These are phyloP conservation scores for Myxozyma neotropica DNA, from an alignment of 805 yeast species.

Conservation along the genomic window DNA sequence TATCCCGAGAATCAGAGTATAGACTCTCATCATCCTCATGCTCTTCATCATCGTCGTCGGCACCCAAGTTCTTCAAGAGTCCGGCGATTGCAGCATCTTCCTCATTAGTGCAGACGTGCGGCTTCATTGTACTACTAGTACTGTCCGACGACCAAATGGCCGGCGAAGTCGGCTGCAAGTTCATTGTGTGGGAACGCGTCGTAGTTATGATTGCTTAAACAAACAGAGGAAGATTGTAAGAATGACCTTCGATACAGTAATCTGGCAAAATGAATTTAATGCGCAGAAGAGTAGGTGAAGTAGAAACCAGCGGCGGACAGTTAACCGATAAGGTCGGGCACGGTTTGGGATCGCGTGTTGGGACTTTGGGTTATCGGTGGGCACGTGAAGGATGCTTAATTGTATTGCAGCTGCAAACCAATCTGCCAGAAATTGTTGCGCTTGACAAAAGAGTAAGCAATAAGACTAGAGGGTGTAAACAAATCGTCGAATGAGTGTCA, in stretches of 20 bases:
- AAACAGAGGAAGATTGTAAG: no score
- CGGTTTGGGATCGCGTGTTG: neutral
- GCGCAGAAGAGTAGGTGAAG: neutral
- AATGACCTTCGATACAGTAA: no score
- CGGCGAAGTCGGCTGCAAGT: no score
- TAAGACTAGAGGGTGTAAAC: no score
- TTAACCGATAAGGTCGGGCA: neutral
- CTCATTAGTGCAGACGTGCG: neutral
- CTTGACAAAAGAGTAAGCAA: no score
- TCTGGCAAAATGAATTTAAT: neutral
- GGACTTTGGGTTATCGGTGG: neutral
- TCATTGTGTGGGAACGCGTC: neutral
- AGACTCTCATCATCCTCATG: neutral
- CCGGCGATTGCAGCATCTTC: neutral
- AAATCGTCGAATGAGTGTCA: no score
- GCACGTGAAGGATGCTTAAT: no score
- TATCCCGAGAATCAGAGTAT: neutral
- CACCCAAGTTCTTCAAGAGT: neutral
- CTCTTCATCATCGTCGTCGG: neutral
- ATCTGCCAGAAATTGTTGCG: no score
- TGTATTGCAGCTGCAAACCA: no score
- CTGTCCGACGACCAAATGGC: no score
- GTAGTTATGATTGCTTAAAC: no score
- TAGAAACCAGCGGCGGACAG: neutral
- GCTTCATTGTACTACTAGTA: neutral